A percentile compares a stretch with the other conserved stretches of the same genome.
Conservation (phyloP, 257 asterid species). For the Capsicum chinense region DNA sequence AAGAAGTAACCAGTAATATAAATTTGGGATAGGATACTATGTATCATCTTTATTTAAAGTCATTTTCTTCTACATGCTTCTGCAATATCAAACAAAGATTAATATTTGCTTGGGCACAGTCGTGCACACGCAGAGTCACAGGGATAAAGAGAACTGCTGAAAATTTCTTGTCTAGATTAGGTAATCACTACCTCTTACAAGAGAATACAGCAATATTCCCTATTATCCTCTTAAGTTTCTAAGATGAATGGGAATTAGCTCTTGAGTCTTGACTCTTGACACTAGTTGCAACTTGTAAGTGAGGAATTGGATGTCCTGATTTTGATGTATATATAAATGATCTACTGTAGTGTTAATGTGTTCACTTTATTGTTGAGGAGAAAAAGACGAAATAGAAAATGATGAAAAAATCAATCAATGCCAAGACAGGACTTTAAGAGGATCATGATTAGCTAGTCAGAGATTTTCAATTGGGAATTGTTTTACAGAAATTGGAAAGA, state of each 20-base stretch:
- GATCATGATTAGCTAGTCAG: neutral
- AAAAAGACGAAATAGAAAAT: neutral
- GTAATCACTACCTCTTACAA: constrained; percentile 16
- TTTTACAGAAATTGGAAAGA: constrained; percentile 10
- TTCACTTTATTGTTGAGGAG: constrained; percentile 3
- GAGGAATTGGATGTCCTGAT: constrained; percentile 6
- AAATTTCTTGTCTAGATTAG: neutral
- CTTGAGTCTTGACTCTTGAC: neutral
- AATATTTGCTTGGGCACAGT: neutral
- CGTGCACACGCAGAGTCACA: neutral
- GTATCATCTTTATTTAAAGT: neutral
- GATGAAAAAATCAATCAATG: neutral
- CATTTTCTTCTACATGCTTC: neutral
- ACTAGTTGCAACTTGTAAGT: neutral
- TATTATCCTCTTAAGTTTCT: constrained; percentile 22
- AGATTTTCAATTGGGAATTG: neutral
- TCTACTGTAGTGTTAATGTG: neutral
- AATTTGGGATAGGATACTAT: neutral
- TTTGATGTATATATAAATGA: neutral
- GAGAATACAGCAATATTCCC: constrained; percentile 17
- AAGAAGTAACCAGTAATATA: neutral
- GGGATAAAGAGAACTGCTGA: neutral
- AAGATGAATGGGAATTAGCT: neutral
- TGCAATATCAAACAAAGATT: neutral
- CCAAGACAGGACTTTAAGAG: constrained; percentile 5